These are phyloP conservation scores for Arachis stenosperma DNA, from an alignment of 306 rosid genomes.

Conservation along the genomic window DNA sequence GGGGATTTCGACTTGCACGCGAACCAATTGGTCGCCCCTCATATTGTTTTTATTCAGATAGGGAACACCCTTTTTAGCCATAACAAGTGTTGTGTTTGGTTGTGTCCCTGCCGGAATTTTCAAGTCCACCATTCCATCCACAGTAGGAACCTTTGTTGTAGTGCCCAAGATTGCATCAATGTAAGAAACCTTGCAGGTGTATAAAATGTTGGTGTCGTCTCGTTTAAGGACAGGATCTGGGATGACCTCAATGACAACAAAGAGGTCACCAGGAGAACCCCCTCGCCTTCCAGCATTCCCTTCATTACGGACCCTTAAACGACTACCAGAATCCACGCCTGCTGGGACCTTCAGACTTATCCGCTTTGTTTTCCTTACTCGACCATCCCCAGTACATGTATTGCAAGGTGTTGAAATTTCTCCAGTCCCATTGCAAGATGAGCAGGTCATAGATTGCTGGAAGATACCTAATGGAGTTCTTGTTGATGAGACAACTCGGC, in stretches of 20 bases:
- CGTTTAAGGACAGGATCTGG: constrained; percentile 90
- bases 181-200: constrained; percentile 83
- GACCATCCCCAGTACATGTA: constrained; percentile 91
- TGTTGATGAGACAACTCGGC: constrained; percentile 82
- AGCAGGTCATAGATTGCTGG: constrained; percentile 93
- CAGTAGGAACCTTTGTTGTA: constrained; percentile 85
- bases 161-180: constrained; percentile 91
- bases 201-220: constrained; percentile 86
- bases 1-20: constrained; percentile 95
- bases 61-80: constrained; percentile 97
- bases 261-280: constrained; percentile 89
- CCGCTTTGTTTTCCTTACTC: constrained; percentile 86
- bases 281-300: constrained; percentile 89
- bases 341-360: constrained; percentile 93
- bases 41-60: constrained; percentile 74
- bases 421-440: constrained; percentile 83
- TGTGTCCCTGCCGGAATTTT: constrained; percentile 72
- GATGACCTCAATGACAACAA: constrained; percentile 77
- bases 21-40: constrained; percentile 95
- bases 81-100: constrained; percentile 90
- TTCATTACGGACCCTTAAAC: constrained; percentile 88
- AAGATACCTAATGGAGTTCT: constrained; percentile 93
- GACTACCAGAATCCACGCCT: constrained; percentile 94
- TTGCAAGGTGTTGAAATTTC: constrained; percentile 86
- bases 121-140: constrained; percentile 68